Conservation (phyloP, 345 rosid genomes). For the Citrus glauca region DNA sequence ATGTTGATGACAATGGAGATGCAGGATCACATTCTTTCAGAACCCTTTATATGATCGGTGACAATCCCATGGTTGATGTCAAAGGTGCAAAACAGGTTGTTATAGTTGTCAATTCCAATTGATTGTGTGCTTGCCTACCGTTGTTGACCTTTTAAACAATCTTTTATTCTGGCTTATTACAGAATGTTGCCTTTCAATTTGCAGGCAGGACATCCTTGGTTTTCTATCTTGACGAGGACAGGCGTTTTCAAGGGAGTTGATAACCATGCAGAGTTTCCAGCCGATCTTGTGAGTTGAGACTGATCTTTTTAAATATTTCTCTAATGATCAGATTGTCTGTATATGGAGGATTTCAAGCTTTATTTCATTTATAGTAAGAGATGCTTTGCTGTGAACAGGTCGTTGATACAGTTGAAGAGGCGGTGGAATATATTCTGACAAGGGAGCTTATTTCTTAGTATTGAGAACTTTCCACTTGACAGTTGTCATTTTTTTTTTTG, state of each 20-base stretch:
- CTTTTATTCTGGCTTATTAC: not conserved
- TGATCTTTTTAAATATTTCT: too few relatives aligned
- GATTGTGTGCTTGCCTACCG: not conserved
- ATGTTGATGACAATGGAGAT: not conserved
- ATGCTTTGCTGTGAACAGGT: conserved; percentile 25
- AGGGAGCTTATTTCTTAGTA: conserved; percentile 20
- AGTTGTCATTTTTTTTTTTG: not conserved
- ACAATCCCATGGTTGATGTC: conserved; percentile 43
- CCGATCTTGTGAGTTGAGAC: conserved; percentile 35
- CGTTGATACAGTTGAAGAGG: conserved; percentile 47
- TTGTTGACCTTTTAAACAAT: not conserved
- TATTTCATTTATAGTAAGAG: not conserved
- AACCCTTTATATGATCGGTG: conserved; percentile 48
- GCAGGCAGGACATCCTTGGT: conserved; percentile 50
- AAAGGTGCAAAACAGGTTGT: conserved; percentile 38
- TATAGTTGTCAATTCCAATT: not conserved
- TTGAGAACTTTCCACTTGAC: not conserved
- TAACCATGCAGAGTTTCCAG: conserved; percentile 37
- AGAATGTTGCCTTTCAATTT: not conserved
- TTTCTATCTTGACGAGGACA: conserved; percentile 44
- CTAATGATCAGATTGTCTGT: too few relatives aligned
- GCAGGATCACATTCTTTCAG: conserved; percentile 14
- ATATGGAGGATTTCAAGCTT: not conserved
- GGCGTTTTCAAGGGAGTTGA: conserved; percentile 38
- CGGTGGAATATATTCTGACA: conserved; percentile 41